Evolutionary conservation across 2,329 filamentous ascomycete genomes (phyloP), one percentile per base, ranked within the genome.

Genomic region (Ophiosphaerella korrae): DNA sequence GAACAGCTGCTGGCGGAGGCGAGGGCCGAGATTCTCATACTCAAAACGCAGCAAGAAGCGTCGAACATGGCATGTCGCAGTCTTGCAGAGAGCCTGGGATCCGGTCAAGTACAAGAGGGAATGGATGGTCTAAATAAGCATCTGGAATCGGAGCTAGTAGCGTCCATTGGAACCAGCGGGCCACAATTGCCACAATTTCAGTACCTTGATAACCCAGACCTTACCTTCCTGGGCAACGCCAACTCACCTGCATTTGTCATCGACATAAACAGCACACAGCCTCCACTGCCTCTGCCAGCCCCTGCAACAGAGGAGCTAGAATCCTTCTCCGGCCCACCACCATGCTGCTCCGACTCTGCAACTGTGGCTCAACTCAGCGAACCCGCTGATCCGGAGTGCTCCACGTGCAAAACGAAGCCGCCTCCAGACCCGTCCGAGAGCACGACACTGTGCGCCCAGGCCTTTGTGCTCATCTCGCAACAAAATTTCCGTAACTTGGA

Each of bases 401-500:
- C 61, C 7, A 57, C 61, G 0, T 71, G 68, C 44, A 60, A 60
- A 12, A 66, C 58, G 2, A 57, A 63, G 0, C 68, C 68, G 0
- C 50, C 59, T 5, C 67, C 70, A 2, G 44, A 56, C 2, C 64
- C 66, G 2, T 62, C 57, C 1, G 69, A 72, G 46, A 65, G 57
- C 40, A 73, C 70, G 0, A 73, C 69, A 11, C 54, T 70, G 7
- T 73, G 69, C 43, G 68, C 66, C 2, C 65, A 71, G 33, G 69
- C 70, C 0, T 73, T 67, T 45, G 55, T 69, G 5, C 50, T 73
- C 43, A 72, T 73, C 5, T 52, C 62, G 32, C 67, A 72, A 59
- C 67, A 71, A 23, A 72, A 73, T 39, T 71, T 70, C 31, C 56
- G 68, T 1, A 65, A 64, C 14, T 46, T 73, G 12, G 68, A 72